A percentile compares a stretch with the other conserved stretches of the same genome.
Conservation (phyloP, 2,329 filamentous ascomycete species). For the Helotiales sp. region DNA sequence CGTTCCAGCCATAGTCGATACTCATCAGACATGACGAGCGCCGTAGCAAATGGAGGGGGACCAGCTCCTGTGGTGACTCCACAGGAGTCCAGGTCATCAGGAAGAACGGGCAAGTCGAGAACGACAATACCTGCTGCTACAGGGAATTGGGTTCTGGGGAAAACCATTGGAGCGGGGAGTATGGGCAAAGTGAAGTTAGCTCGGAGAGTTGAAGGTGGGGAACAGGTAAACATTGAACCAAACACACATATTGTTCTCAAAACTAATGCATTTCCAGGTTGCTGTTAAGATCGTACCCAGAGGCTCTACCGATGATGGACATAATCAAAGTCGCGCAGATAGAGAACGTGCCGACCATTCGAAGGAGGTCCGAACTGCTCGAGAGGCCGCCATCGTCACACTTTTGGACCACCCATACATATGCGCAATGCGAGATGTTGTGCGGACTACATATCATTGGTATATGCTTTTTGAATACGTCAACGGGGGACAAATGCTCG, state of each 20-base stretch:
- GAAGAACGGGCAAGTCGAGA: conserved; percentile 61
- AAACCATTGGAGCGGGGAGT: conserved; percentile 95
- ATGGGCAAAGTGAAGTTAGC: conserved; percentile 99
- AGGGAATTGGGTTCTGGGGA: conserved; percentile 92
- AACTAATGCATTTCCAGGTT: conserved; percentile 61
- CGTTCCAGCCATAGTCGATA: conserved; percentile 43
- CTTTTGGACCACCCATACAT: conserved; percentile 95
- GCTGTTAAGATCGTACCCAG: conserved; percentile 97
- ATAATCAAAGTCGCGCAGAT: conserved; percentile 69
- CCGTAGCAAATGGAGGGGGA: conserved; percentile 58
- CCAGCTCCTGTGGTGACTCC: conserved; percentile 56
- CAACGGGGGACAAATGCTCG: conserved; percentile 98
- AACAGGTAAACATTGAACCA: conserved; percentile 67
- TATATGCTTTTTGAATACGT: conserved; percentile 99
- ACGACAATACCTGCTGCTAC: conserved; percentile 90
- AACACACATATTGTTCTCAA: background rate
- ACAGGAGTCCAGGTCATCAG: conserved; percentile 53
- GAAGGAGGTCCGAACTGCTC: conserved; percentile 87
- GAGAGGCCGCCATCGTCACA: conserved; percentile 95
- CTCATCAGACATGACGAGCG: conserved; percentile 55
- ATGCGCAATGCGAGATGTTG: conserved; percentile 92
- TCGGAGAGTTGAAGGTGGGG: conserved; percentile 84
- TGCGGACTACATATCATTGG: conserved; percentile 97
- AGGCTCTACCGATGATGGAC: conserved; percentile 80
- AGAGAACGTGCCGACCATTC: conserved; percentile 91